A percentile compares a stretch with the other conserved stretches of the same genome.
Evolutionary conservation across 768 basidiomycete genomes (phyloP).

Genomic region (Mycena polygramma): DNA sequence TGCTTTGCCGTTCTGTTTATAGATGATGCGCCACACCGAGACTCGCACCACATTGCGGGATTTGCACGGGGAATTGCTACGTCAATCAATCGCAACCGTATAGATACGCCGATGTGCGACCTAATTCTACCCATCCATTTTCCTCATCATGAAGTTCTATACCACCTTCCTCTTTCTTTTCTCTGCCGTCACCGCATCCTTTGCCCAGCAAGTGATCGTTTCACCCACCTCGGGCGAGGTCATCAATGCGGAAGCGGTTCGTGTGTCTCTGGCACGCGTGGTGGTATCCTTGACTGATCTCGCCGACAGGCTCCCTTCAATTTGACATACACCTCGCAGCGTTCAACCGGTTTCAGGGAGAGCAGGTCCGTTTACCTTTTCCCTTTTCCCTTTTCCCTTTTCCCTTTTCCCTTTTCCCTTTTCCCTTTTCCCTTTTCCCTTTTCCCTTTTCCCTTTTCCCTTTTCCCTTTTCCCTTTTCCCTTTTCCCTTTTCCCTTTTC

Average conservation of each 20-base stretch:
- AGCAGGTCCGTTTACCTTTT: constrained; percentile 12
- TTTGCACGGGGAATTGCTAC: too few relatives aligned
- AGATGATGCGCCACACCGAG: too few relatives aligned
- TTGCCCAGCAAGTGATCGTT: constrained; percentile 23
- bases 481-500: too few relatives aligned
- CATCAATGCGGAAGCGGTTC: constrained; percentile 1
- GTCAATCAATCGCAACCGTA: neutral
- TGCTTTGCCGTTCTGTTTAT: too few relatives aligned
- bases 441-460: too few relatives aligned
- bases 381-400: too few relatives aligned
- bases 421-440: too few relatives aligned
- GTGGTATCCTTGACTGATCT: constrained; percentile 8
- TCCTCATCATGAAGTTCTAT: constrained; percentile 7
- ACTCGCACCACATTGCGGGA: too few relatives aligned
- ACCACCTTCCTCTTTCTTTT: constrained; percentile 10
- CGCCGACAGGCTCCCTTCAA: constrained; percentile 13
- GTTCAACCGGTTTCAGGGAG: constrained; percentile 17
- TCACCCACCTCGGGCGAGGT: constrained; percentile 14
- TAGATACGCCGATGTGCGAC: constrained; percentile 10
- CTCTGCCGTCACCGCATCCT: constrained; percentile 3
- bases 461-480: too few relatives aligned
- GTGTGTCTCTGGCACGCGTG: constrained; percentile 13
- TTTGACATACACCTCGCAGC: constrained; percentile 19
- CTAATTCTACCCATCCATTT: neutral
- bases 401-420: too few relatives aligned